A percentile compares a stretch with the other conserved stretches of the same genome.
phyloP scores from a whole-genome alignment of 352 stramenopile species.

The Phytopythium cucurbitacearum region DNA sequence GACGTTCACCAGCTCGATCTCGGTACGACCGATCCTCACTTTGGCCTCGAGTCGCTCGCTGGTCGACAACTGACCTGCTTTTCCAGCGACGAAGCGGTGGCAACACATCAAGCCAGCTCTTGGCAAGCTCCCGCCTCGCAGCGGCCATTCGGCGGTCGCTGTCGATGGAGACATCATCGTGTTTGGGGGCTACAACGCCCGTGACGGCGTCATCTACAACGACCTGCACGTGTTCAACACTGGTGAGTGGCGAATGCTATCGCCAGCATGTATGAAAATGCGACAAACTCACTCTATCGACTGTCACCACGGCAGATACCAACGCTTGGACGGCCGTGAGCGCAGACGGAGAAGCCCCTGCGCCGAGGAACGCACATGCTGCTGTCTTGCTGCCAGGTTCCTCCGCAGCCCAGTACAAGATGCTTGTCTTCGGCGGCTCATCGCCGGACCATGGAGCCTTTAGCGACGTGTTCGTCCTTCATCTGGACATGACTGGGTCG shows the following conservation, averaged over 20 bases:
- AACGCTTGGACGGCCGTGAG: conserved; percentile 23
- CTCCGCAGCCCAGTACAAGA: conserved; percentile 8
- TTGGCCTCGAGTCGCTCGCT: background rate
- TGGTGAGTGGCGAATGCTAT: conserved; percentile 2
- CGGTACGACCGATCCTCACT: conserved; percentile 14
- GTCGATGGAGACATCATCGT: conserved; percentile 38
- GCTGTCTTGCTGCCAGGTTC: conserved; percentile 28
- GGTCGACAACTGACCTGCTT: background rate
- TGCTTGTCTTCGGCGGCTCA: conserved; percentile 61
- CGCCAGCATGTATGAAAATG: too few relatives aligned
- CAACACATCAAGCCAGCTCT: conserved; percentile 9
- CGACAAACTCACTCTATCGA: too few relatives aligned
- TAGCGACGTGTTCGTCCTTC: conserved; percentile 50
- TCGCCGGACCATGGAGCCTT: conserved; percentile 49
- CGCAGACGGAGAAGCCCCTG: conserved; percentile 31
- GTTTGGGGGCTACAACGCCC: conserved; percentile 58
- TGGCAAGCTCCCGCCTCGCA: conserved; percentile 35
- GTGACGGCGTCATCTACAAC: conserved; percentile 41
- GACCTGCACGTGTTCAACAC: conserved; percentile 55
- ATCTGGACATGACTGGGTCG: conserved; percentile 1
- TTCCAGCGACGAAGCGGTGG: conserved; percentile 19
- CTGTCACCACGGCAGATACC: conserved; percentile 7
- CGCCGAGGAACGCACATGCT: conserved; percentile 51
- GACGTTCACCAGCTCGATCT: conserved; percentile 57
- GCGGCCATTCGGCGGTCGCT: conserved; percentile 53